A percentile compares a stretch with the other conserved stretches of the same genome.
Conservation (phyloP, 495 filamentous ascomycete species). For the Haplographium delicatum region DNA sequence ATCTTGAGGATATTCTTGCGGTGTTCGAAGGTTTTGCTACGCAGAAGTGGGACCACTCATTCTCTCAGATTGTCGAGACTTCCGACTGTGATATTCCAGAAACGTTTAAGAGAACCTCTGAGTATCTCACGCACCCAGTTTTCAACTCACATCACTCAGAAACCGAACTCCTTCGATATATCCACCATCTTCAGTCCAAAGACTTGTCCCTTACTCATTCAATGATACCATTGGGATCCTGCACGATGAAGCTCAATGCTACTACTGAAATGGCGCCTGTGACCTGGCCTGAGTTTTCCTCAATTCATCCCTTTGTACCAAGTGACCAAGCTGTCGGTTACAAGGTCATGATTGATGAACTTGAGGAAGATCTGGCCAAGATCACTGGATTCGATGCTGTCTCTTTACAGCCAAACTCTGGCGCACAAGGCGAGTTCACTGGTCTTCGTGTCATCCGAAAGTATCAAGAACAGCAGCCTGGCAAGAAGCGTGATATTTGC, state of each 20-base stretch:
- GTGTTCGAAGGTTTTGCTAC: conserved; percentile 45
- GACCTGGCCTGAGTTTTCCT: conserved; percentile 78
- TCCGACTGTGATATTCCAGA: conserved; percentile 43
- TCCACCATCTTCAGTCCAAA: conserved; percentile 90
- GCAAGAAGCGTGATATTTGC: conserved; percentile 80
- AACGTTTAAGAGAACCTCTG: conserved; percentile 62
- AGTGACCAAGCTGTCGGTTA: conserved; percentile 62
- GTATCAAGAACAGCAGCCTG: conserved; percentile 62
- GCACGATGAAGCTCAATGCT: conserved; percentile 99
- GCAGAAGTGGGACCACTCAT: conserved; percentile 21
- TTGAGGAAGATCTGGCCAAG: conserved; percentile 70
- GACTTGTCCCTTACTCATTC: conserved; percentile 94
- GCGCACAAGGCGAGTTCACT: conserved; percentile 94
- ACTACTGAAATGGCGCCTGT: conserved; percentile 91
- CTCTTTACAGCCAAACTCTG: conserved; percentile 94
- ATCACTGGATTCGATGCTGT: conserved; percentile 91
- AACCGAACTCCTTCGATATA: conserved; percentile 92
- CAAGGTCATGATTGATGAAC: conserved; percentile 57
- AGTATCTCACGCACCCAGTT: conserved; percentile 84
- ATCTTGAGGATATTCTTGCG: conserved; percentile 55
- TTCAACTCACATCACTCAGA: conserved; percentile 98
- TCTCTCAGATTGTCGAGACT: conserved; percentile 33
- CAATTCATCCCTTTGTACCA: conserved; percentile 80
- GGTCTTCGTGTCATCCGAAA: conserved; percentile 90
- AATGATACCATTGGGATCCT: conserved; percentile 99